These are phyloP conservation scores for Aspergillus campestris DNA, from an alignment of 495 filamentous ascomycete species.

Conservation along the genomic window DNA sequence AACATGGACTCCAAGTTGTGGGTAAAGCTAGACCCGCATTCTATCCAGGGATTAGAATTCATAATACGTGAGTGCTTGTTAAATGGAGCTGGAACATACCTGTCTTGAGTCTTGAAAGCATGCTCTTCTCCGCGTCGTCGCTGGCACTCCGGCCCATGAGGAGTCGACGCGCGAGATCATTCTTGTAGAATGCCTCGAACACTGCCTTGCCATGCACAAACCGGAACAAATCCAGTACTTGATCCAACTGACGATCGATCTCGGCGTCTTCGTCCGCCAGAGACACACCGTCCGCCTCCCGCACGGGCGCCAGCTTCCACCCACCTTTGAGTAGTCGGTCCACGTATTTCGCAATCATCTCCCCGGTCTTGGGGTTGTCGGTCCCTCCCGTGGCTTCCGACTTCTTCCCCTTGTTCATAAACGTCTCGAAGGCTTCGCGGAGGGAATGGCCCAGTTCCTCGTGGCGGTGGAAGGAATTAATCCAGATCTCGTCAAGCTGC, in stretches of 20 bases:
- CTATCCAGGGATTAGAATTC: slow-evolving; percentile 26
- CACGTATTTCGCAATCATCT: slow-evolving; percentile 98
- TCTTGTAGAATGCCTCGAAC: slow-evolving; percentile 98
- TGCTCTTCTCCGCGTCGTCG: slow-evolving; percentile 89
- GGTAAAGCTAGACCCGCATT: slow-evolving; percentile 89
- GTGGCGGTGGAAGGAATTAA: slow-evolving; percentile 63
- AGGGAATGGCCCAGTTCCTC: slow-evolving; percentile 65
- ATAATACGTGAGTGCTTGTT: background rate
- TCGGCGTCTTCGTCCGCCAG: slow-evolving; percentile 84
- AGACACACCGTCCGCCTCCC: slow-evolving; percentile 36
- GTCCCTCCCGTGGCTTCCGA: slow-evolving; percentile 58
- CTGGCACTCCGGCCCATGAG: slow-evolving; percentile 88
- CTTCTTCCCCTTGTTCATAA: slow-evolving; percentile 81
- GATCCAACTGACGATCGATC: slow-evolving; percentile 80
- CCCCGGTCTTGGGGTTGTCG: slow-evolving; percentile 85
- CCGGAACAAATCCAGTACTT: slow-evolving; percentile 86
- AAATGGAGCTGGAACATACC: slow-evolving; percentile 27
- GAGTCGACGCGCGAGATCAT: slow-evolving; percentile 80
- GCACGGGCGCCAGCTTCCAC: slow-evolving; percentile 56
- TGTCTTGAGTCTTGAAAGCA: slow-evolving; percentile 82
- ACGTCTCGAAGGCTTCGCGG: slow-evolving; percentile 73
- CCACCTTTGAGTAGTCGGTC: slow-evolving; percentile 83
- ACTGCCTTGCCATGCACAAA: slow-evolving; percentile 97
- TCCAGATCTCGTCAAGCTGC: slow-evolving; percentile 65
- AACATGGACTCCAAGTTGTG: slow-evolving; percentile 99